These are phyloP conservation scores for Lolium rigidum DNA, from an alignment of 176 grass and related monocot genomes.

Conservation along the genomic window DNA sequence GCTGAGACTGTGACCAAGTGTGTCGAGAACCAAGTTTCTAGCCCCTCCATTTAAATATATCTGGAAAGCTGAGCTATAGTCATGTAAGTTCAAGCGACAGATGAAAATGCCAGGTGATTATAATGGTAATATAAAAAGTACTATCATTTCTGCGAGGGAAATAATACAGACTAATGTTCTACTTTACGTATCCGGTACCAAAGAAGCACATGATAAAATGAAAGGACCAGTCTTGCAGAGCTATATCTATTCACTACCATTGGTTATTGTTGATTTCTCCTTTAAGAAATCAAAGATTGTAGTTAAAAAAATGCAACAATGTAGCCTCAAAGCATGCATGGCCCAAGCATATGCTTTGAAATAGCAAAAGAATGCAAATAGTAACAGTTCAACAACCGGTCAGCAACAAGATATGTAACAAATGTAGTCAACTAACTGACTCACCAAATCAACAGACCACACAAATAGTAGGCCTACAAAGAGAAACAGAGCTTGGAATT, in stretches of 20 bases:
- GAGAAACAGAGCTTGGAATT: constrained; percentile 64
- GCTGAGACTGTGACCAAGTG: constrained; percentile 75
- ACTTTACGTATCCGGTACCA: background rate
- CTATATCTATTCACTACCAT: background rate
- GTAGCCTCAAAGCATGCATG: background rate
- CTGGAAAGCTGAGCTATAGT: constrained; percentile 72
- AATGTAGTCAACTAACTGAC: constrained; percentile 34
- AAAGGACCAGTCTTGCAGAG: too few species aligned
- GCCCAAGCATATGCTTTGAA: background rate
- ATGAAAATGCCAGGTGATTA: background rate
- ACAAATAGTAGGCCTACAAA: constrained; percentile 71
- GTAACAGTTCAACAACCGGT: background rate
- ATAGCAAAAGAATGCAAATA: background rate
- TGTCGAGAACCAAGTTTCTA: constrained; percentile 82
- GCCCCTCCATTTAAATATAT: constrained; percentile 74
- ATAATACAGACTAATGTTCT: background rate
- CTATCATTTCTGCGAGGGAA: background rate
- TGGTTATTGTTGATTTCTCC: constrained; percentile 1
- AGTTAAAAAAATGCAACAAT: background rate
- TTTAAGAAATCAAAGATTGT: background rate
- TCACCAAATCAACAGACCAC: constrained; percentile 89
- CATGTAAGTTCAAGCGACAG: constrained; percentile 47
- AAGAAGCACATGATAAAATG: background rate
- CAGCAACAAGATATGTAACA: constrained; percentile 4
- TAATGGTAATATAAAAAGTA: background rate